A percentile compares a stretch with the other conserved stretches of the same genome.
These are phyloP conservation scores for Talaromyces nanjingensis DNA, from an alignment of 495 filamentous ascomycete genomes.

Conservation along the genomic window DNA sequence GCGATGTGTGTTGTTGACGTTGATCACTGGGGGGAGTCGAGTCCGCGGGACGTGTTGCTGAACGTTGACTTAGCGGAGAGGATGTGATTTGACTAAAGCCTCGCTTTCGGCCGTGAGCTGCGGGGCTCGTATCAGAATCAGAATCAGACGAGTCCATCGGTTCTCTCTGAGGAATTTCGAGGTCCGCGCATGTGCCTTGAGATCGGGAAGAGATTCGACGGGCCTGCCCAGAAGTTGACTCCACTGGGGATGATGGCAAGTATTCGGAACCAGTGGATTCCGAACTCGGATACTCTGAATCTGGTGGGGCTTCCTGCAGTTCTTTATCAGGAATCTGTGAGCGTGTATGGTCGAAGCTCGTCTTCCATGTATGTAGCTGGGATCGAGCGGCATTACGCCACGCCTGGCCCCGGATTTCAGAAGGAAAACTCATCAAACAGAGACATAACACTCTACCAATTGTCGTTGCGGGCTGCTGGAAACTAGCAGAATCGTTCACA, in stretches of 20 bases:
- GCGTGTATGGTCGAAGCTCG: constrained; percentile 17
- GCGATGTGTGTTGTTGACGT: constrained; percentile 5
- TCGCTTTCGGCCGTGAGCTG: constrained; percentile 18
- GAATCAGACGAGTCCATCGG: constrained; percentile 12
- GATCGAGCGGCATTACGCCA: constrained; percentile 22
- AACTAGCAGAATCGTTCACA: constrained; percentile 1
- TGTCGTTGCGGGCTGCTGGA: constrained; percentile 11
- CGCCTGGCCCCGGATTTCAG: constrained; percentile 17
- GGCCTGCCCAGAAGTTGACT: constrained; percentile 12
- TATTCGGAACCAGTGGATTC: constrained; percentile 9
- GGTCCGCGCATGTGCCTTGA: constrained; percentile 14
- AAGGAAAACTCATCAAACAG: constrained; percentile 24
- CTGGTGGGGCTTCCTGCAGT: constrained; percentile 14
- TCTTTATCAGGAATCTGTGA: constrained; percentile 17
- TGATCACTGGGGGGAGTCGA: constrained; percentile 3
- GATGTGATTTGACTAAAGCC: constrained; percentile 18
- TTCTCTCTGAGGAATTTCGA: constrained; percentile 1
- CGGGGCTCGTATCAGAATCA: constrained; percentile 17
- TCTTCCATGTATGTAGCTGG: constrained; percentile 17
- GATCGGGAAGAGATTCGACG: constrained; percentile 18
- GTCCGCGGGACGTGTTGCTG: not conserved
- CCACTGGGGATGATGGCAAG: constrained; percentile 2
- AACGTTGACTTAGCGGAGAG: constrained; percentile 12
- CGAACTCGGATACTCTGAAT: constrained; percentile 13
- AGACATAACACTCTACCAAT: constrained; percentile 21